A percentile compares a stretch with the other conserved stretches of the same genome.
These are phyloP conservation scores for Nannochloris sp. DNA, from an alignment of 139 green algal species.

Conservation along the genomic window DNA sequence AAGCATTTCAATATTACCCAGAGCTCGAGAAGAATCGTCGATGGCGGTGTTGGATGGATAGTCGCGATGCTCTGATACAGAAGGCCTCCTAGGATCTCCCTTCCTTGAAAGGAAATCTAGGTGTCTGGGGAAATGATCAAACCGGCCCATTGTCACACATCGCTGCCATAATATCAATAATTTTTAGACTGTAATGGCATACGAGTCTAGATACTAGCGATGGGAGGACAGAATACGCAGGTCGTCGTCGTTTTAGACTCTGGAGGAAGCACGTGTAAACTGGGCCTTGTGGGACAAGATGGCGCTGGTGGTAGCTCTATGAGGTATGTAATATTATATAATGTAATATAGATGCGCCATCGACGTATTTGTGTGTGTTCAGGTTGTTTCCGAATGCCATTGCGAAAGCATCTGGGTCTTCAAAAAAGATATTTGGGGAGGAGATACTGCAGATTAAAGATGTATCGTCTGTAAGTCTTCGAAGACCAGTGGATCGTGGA, in stretches of 20 bases:
- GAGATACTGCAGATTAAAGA: constrained; percentile 51
- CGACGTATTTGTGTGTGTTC: constrained; percentile 1
- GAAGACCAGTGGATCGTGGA: constrained; percentile 67
- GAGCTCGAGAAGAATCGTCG: neutral
- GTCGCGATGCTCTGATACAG: too few species aligned
- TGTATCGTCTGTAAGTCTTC: constrained; percentile 52
- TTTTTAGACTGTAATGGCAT: neutral
- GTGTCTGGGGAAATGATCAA: too few species aligned
- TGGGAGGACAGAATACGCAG: neutral
- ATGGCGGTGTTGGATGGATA: neutral
- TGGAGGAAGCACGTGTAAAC: constrained; percentile 58
- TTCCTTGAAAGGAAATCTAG: too few species aligned
- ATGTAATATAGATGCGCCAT: neutral
- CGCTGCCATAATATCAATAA: too few species aligned
- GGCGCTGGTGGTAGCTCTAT: neutral
- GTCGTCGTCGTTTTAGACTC: constrained; percentile 67
- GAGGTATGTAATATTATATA: neutral
- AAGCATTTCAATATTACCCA: neutral
- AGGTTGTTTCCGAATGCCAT: constrained; percentile 78
- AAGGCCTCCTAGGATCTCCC: too few species aligned
- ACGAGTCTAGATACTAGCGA: neutral
- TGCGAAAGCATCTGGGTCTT: constrained; percentile 63
- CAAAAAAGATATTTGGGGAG: constrained; percentile 45
- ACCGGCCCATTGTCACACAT: too few species aligned
- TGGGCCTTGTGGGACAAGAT: constrained; percentile 40